phyloP scores from a whole-genome alignment of 192 early-diverging fungal species.

The Cetraspora pellucida region DNA sequence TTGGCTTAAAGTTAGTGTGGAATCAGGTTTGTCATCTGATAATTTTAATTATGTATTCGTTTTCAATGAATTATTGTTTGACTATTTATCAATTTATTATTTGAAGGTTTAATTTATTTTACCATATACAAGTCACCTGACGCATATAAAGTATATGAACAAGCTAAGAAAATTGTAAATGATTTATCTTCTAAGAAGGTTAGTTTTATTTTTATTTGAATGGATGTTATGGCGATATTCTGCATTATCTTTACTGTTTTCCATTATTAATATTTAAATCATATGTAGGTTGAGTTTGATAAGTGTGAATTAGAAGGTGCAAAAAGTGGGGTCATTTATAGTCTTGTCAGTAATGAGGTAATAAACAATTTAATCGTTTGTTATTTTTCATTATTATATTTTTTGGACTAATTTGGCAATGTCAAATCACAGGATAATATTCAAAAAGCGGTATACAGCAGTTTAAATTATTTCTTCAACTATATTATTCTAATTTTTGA shows the following conservation, averaged over 20 bases:
- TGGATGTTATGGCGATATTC: neutral
- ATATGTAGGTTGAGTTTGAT: conserved; percentile 39
- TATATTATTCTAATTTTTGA: too few species aligned
- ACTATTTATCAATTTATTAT: neutral
- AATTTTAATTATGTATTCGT: neutral
- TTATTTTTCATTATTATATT: conserved; percentile 22
- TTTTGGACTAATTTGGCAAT: neutral
- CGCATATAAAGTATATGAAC: conserved; percentile 55
- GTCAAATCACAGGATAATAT: neutral
- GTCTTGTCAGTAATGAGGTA: conserved; percentile 50
- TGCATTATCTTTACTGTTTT: neutral
- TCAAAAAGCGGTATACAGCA: neutral
- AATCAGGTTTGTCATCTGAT: conserved; percentile 41
- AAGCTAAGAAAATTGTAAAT: conserved; percentile 52
- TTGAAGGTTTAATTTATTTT: conserved; percentile 50
- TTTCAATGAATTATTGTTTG: neutral
- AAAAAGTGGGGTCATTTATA: conserved; percentile 60
- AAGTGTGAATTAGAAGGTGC: conserved; percentile 55
- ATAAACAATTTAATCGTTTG: too few species aligned
- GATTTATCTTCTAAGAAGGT: conserved; percentile 53
- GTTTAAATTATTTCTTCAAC: neutral
- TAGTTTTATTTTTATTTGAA: conserved; percentile 1
- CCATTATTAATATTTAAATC: neutral
- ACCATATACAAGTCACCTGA: conserved; percentile 55
- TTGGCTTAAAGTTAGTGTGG: conserved; percentile 47